phyloP scores from a whole-genome alignment of 176 grass and related monocot genomes.

The bread wheat (Triticum aestivum) region DNA sequence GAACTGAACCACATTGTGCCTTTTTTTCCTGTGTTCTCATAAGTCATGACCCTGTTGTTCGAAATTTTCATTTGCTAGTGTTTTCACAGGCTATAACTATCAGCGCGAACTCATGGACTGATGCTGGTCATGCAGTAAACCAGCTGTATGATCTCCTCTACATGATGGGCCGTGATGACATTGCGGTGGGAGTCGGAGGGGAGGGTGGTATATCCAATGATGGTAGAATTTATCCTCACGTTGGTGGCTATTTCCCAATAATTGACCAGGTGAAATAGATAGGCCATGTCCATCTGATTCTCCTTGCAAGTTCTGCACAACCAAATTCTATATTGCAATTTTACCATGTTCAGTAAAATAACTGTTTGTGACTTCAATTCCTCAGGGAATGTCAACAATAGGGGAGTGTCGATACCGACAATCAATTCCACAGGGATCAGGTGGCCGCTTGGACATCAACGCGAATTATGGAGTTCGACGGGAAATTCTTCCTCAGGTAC shows the following conservation, averaged over 20 bases:
- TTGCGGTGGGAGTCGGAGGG: conserved; percentile 58
- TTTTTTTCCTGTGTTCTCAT: background rate
- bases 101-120: conserved; percentile 52
- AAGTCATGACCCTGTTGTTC: background rate
- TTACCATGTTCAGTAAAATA: background rate
- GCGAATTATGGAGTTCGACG: conserved; percentile 50
- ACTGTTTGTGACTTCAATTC: background rate
- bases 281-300: background rate
- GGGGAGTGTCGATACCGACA: conserved; percentile 61
- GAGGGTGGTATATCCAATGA: conserved; percentile 66
- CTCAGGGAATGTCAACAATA: conserved; percentile 55
- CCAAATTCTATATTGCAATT: background rate
- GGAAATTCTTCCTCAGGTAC: conserved; percentile 71
- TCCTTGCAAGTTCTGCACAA: background rate
- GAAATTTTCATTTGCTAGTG: background rate
- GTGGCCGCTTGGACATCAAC: conserved; percentile 53
- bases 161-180: conserved; percentile 77
- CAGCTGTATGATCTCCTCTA: conserved; percentile 69
- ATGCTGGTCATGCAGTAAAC: conserved; percentile 72
- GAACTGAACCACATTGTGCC: background rate
- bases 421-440: conserved; percentile 51
- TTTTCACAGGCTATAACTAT: conserved; percentile 57
- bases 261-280: conserved; percentile 48
- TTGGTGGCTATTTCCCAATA: conserved; percentile 62
- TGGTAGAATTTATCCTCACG: conserved; percentile 53